Conservation (phyloP, 2,329 filamentous ascomycete species). For the Sphaerostilbella broomeana region DNA sequence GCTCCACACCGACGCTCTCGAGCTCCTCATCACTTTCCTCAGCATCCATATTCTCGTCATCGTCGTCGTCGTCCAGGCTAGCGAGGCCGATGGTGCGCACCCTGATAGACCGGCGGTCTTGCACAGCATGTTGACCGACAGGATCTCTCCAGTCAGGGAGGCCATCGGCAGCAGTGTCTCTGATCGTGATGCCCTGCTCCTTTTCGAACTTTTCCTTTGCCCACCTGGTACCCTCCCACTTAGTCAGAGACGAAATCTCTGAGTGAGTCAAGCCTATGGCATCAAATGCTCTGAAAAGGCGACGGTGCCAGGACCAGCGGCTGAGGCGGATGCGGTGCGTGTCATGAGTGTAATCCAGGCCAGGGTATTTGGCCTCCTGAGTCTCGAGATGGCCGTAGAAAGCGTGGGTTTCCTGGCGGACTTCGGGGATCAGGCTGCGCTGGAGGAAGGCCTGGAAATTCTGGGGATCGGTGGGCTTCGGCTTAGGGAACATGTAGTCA, state of each 20-base stretch:
- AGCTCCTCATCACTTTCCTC: constrained; percentile 48
- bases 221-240: constrained; percentile 81
- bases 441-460: constrained; percentile 66
- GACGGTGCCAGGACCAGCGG: constrained; percentile 69
- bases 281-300: constrained; percentile 72
- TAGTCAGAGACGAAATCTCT: constrained; percentile 66
- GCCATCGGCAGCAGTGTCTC: constrained; percentile 64
- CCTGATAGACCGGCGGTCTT: constrained; percentile 6
- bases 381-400: constrained; percentile 77
- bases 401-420: constrained; percentile 69
- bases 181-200: constrained; percentile 63
- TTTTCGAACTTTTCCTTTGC: constrained; percentile 73
- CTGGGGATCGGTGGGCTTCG: constrained; percentile 59
- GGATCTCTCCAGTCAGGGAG: constrained; percentile 51
- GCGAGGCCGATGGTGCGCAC: constrained; percentile 8
- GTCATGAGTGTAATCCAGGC: constrained; percentile 67
- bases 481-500: constrained; percentile 64
- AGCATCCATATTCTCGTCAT: constrained; percentile 32
- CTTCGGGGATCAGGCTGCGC: constrained; percentile 66
- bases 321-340: constrained; percentile 72
- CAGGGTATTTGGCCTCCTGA: constrained; percentile 73
- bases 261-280: constrained; percentile 57
- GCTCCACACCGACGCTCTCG: constrained; percentile 51
- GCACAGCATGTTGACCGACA: constrained; percentile 15
- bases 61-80: constrained; percentile 24